These are phyloP conservation scores for Trypanosoma rangeli DNA, from an alignment of 208 protist species.

Conservation along the genomic window DNA sequence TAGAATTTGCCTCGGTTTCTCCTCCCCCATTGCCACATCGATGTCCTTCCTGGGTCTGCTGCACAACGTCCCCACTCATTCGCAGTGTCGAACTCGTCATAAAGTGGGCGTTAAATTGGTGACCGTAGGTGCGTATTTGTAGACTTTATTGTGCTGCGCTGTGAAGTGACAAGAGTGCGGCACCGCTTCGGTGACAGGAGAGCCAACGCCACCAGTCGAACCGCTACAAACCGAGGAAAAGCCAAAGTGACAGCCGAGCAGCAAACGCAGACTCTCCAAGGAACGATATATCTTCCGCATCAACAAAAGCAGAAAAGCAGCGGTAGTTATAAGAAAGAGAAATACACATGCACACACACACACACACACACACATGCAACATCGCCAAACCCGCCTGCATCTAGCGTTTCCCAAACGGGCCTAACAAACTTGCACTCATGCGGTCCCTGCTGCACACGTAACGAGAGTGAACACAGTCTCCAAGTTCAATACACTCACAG, in stretches of 20 bases:
- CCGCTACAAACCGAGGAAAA: slow-evolving; percentile 13
- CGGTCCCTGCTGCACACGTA: no score
- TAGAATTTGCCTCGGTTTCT: background rate
- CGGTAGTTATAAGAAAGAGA: no score
- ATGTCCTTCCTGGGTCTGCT: background rate
- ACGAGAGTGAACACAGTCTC: no score
- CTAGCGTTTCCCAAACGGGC: no score
- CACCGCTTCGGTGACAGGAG: background rate
- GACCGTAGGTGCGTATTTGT: background rate
- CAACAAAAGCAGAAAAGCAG: background rate
- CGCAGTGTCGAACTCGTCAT: background rate
- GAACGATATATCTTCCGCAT: background rate
- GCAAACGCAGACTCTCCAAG: background rate
- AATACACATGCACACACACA: background rate
- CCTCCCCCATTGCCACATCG: background rate
- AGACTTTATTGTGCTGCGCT: background rate
- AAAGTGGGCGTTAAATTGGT: background rate
- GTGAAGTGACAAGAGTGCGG: background rate
- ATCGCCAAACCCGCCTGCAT: no score
- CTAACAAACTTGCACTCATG: no score
- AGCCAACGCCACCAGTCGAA: slow-evolving; percentile 21
- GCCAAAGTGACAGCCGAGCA: slow-evolving; percentile 22
- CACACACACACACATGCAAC: no score
- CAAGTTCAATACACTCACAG: no score
- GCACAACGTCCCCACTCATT: background rate